phyloP scores from a whole-genome alignment of 306 rosid species.

The Aeschynomene evenia region DNA sequence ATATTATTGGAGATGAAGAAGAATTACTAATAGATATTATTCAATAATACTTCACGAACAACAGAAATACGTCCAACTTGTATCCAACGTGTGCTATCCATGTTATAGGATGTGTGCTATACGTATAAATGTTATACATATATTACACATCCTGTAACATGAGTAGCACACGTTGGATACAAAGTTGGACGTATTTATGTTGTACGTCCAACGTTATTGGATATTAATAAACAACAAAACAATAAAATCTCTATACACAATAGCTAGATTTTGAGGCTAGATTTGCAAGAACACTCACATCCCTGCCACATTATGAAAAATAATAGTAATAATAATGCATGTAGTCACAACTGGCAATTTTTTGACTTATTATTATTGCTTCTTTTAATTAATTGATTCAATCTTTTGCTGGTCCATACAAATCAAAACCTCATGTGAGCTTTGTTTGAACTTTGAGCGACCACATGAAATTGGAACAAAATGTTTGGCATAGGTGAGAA shows the following conservation, averaged over 20 bases:
- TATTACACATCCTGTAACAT: too few species aligned
- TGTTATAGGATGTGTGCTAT: too few species aligned
- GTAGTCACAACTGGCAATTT: conserved; percentile 24
- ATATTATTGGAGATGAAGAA: conserved; percentile 21
- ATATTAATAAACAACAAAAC: too few species aligned
- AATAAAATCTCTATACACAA: too few species aligned
- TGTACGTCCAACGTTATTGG: too few species aligned
- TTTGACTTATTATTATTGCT: background rate
- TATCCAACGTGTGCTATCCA: too few species aligned
- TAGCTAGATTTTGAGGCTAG: conserved; percentile 29
- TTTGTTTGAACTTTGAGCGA: background rate
- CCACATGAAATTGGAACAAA: background rate
- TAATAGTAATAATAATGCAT: background rate
- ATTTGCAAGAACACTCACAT: conserved; percentile 1
- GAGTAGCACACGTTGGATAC: too few species aligned
- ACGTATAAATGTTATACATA: too few species aligned
- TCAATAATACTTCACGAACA: too few species aligned
- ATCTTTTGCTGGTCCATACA: conserved; percentile 31
- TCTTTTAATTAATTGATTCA: conserved; percentile 10
- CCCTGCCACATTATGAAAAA: conserved; percentile 19
- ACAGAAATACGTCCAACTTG: too few species aligned
- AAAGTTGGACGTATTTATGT: too few species aligned
- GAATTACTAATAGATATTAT: background rate
- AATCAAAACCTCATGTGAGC: conserved; percentile 26
- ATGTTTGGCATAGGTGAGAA: conserved; percentile 17